A percentile compares a stretch with the other conserved stretches of the same genome.
phyloP scores from a whole-genome alignment of 73 alveolate species.

The Breviolum minutum region DNA sequence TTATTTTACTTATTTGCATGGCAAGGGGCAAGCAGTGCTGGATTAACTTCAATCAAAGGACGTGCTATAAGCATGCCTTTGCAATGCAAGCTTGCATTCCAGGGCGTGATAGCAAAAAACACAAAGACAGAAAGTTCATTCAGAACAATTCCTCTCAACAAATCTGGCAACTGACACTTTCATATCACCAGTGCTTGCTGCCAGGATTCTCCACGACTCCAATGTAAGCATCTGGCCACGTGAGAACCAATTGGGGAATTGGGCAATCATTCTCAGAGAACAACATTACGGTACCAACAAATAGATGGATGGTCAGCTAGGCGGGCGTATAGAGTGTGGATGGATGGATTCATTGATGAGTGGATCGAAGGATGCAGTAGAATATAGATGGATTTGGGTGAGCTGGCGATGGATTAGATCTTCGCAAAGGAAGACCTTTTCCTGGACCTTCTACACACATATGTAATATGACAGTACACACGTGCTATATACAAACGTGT shows the following conservation, averaged over 20 bases:
- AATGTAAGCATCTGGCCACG: conserved; percentile 56
- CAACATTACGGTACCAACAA: not conserved
- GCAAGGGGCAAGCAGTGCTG: conserved; percentile 41
- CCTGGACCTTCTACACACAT: too few relatives aligned
- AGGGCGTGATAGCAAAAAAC: not conserved
- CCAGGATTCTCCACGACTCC: conserved; percentile 69
- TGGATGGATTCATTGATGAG: not conserved
- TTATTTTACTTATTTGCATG: not conserved
- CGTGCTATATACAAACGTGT: too few relatives aligned
- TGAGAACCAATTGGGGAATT: not conserved
- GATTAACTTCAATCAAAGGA: conserved; percentile 62
- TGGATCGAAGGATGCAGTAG: too few relatives aligned
- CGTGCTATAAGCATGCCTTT: conserved; percentile 75
- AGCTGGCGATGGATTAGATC: too few relatives aligned
- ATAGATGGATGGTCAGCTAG: not conserved
- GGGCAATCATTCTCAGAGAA: not conserved
- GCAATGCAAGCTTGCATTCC: not conserved
- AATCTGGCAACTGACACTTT: not conserved
- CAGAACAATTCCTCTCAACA: not conserved
- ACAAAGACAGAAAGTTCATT: not conserved
- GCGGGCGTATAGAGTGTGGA: not conserved
- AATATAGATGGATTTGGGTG: too few relatives aligned
- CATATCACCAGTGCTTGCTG: not conserved
- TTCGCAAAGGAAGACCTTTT: too few relatives aligned
- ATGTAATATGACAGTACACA: too few relatives aligned